These are phyloP conservation scores for Paramyrothecium roridum DNA, from an alignment of 2,329 filamentous ascomycete genomes.

Conservation along the genomic window DNA sequence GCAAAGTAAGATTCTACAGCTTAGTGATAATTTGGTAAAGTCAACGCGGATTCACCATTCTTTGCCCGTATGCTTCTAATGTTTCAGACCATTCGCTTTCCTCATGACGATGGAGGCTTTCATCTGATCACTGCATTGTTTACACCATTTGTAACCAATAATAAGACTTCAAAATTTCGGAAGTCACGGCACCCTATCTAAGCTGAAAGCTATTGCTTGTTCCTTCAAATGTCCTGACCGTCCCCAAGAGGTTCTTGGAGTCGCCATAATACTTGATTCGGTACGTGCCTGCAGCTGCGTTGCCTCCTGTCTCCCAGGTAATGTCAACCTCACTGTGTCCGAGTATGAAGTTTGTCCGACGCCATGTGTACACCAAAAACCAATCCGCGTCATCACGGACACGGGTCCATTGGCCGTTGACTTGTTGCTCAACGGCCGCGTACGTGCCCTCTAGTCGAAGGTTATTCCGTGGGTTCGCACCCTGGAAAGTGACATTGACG, in stretches of 20 bases:
- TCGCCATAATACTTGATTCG: slow-evolving; percentile 83
- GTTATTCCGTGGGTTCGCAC: slow-evolving; percentile 87
- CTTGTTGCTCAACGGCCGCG: slow-evolving; percentile 67
- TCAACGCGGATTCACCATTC: too few species aligned
- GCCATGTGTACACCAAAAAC: slow-evolving; percentile 80
- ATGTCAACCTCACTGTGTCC: slow-evolving; percentile 77
- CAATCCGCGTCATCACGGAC: slow-evolving; percentile 77
- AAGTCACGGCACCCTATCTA: background rate
- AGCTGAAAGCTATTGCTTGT: slow-evolving; percentile 16
- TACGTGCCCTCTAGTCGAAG: slow-evolving; percentile 76
- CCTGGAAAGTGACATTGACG: slow-evolving; percentile 71
- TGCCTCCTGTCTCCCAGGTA: slow-evolving; percentile 63
- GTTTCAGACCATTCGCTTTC: too few species aligned
- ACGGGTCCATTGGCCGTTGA: slow-evolving; percentile 53
- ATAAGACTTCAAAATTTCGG: background rate
- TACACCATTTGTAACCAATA: background rate
- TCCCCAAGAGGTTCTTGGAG: slow-evolving; percentile 56
- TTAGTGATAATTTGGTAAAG: too few species aligned
- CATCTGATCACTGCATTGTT: too few species aligned
- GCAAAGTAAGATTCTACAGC: too few species aligned
- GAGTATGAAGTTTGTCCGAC: slow-evolving; percentile 63
- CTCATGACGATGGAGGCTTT: too few species aligned
- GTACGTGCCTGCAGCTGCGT: slow-evolving; percentile 65
- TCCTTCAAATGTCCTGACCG: slow-evolving; percentile 14
- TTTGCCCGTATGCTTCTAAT: too few species aligned